Evolutionary conservation across 139 green algal species (phyloP).

Genomic region (Closterium sp.): DNA sequence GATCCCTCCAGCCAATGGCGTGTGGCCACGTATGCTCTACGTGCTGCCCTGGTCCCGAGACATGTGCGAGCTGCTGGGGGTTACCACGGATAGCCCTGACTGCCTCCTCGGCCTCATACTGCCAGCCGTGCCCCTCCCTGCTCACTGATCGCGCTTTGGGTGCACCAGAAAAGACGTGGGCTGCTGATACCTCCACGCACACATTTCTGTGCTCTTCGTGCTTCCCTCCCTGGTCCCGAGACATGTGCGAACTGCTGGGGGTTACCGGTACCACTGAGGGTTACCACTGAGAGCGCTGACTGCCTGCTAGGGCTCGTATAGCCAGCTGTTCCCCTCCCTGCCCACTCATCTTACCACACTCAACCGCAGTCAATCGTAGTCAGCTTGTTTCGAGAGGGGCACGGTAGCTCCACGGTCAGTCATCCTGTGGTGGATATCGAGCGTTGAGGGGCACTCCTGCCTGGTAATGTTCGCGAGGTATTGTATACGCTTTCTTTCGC

Average conservation of each 20-base stretch:
- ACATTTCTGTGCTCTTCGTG: background rate
- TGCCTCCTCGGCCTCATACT: conserved; percentile 35
- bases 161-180: too few relatives aligned
- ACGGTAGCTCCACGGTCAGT: too few relatives aligned
- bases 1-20: conserved; percentile 12
- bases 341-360: background rate
- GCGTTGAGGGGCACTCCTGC: too few relatives aligned
- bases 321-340: background rate
- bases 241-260: conserved; percentile 27
- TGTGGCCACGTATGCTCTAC: conserved; percentile 43
- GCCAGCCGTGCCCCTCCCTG: conserved; percentile 1
- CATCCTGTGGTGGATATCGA: too few relatives aligned
- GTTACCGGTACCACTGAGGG: conserved; percentile 23
- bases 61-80: conserved; percentile 22
- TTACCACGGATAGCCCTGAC: background rate
- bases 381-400: too few relatives aligned
- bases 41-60: conserved; percentile 26
- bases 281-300: background rate
- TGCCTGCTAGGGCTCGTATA: conserved; percentile 26
- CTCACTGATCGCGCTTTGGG: background rate
- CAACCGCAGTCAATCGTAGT: background rate
- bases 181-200: too few relatives aligned
- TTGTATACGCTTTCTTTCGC: too few relatives aligned
- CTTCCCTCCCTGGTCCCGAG: conserved; percentile 22
- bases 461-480: too few relatives aligned